phyloP scores from a whole-genome alignment of 1,284 basidiomycete species.

The Phlebopus sp. region DNA sequence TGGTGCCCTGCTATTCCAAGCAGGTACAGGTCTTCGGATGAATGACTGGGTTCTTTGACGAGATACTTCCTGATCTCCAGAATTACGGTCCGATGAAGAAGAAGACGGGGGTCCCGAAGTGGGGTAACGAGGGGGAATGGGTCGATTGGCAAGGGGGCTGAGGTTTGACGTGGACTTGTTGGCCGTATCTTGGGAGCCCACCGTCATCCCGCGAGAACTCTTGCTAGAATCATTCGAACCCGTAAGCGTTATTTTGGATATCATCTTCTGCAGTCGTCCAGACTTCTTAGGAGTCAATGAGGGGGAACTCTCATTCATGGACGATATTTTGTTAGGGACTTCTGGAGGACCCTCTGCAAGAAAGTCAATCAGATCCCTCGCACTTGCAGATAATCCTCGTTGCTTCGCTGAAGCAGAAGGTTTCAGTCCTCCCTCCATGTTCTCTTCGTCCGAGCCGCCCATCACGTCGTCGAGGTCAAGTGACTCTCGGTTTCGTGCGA shows the following conservation, averaged over 20 bases:
- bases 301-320: conserved; percentile 30
- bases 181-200: conserved; percentile 22
- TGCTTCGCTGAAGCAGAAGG: conserved; percentile 28
- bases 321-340: neutral
- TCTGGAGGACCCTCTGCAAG: conserved; percentile 35
- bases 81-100: conserved; percentile 37
- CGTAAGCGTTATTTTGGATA: conserved; percentile 66
- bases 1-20: conserved; percentile 16
- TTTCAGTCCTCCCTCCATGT: conserved; percentile 19
- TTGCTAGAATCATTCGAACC: conserved; percentile 35
- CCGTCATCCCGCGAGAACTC: conserved; percentile 26
- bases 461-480: conserved; percentile 72
- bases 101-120: conserved; percentile 33
- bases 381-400: conserved; percentile 42
- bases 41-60: conserved; percentile 30
- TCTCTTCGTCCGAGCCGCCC: conserved; percentile 57
- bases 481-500: conserved; percentile 60
- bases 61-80: conserved; percentile 19
- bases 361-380: conserved; percentile 57
- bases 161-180: conserved; percentile 41
- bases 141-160: conserved; percentile 51
- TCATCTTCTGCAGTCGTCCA: conserved; percentile 71
- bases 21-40: conserved; percentile 33
- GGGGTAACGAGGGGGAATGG: conserved; percentile 51
- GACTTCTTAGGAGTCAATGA: conserved; percentile 50